Evolutionary conservation across 2,329 filamentous ascomycete genomes (phyloP).

Genomic region (Fusarium miscanthi): DNA sequence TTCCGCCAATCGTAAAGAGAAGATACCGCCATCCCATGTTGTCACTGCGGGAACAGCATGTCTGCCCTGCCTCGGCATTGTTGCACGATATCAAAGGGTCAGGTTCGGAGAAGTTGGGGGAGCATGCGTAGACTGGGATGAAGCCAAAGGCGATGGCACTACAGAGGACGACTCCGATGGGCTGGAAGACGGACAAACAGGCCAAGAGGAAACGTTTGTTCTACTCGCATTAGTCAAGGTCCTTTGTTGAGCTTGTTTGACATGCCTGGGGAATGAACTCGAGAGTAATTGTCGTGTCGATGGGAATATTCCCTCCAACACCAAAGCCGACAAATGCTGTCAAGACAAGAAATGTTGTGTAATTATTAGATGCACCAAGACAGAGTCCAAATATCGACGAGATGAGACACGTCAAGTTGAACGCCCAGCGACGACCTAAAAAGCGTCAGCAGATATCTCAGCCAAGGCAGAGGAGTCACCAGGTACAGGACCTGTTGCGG

Average conservation of each 20-base stretch:
- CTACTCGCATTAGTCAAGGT: neutral
- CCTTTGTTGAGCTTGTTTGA: rapidly evolving
- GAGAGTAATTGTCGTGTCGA: conserved; percentile 66
- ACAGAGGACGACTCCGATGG: conserved; percentile 64
- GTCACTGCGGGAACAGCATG: conserved; percentile 52
- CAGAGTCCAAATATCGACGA: conserved; percentile 64
- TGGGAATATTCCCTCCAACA: conserved; percentile 65
- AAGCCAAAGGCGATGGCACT: conserved; percentile 64
- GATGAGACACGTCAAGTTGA: conserved; percentile 68
- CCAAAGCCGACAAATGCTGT: conserved; percentile 66
- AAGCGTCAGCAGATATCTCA: neutral
- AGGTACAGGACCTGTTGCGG: conserved; percentile 4
- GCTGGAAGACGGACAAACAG: conserved; percentile 65
- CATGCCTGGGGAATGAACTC: conserved; percentile 63
- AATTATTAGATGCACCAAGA: conserved; percentile 61
- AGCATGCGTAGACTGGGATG: conserved; percentile 62
- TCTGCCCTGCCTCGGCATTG: conserved; percentile 40
- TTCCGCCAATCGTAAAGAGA: conserved; percentile 56
- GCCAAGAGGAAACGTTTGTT: conserved; percentile 63
- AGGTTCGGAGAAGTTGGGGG: conserved; percentile 60
- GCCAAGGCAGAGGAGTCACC: neutral
- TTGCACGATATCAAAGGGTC: conserved; percentile 58
- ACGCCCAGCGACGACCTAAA: conserved; percentile 62
- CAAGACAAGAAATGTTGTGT: conserved; percentile 62
- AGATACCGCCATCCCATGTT: conserved; percentile 66